Conservation (phyloP, 345 rosid genomes). For the Populus simonii region DNA sequence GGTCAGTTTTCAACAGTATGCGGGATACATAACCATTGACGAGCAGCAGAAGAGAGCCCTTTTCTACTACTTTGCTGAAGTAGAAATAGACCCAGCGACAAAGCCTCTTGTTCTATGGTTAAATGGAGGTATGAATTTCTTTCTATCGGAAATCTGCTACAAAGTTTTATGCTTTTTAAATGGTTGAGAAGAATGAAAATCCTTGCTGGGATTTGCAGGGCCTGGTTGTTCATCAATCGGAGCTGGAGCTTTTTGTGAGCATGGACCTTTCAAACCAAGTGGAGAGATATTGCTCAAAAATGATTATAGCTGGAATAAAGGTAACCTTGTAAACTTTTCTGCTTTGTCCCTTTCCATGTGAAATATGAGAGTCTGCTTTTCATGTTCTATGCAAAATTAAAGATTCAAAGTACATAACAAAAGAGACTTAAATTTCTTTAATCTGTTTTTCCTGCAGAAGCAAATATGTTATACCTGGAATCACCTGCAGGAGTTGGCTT, state of each 20-base stretch:
- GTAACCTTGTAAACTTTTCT: background rate
- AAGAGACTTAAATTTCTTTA: background rate
- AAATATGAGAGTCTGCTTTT: background rate
- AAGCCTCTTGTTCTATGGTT: slow-evolving; percentile 26
- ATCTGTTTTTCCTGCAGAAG: slow-evolving; percentile 8
- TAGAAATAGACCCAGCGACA: slow-evolving; percentile 9
- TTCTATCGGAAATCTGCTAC: background rate
- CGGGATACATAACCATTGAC: slow-evolving; percentile 19
- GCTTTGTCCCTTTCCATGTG: background rate
- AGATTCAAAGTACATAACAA: background rate
- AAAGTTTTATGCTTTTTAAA: background rate
- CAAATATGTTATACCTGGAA: slow-evolving; percentile 24
- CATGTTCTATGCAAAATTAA: background rate
- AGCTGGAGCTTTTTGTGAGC: slow-evolving; percentile 31
- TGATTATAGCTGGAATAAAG: slow-evolving; percentile 27
- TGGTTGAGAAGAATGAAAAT: background rate
- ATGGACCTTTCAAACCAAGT: slow-evolving; percentile 29
- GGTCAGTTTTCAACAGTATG: slow-evolving; percentile 18
- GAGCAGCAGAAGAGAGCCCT: slow-evolving; percentile 12
- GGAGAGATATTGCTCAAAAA: slow-evolving; percentile 10
- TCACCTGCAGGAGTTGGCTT: slow-evolving; percentile 33
- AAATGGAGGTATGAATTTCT: slow-evolving; percentile 12
- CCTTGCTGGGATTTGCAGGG: slow-evolving; percentile 14
- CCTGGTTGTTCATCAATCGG: slow-evolving; percentile 33
- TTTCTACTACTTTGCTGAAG: slow-evolving; percentile 25